phyloP scores from a whole-genome alignment of 805 yeast genomes.

The Ogataea ramenticola region DNA sequence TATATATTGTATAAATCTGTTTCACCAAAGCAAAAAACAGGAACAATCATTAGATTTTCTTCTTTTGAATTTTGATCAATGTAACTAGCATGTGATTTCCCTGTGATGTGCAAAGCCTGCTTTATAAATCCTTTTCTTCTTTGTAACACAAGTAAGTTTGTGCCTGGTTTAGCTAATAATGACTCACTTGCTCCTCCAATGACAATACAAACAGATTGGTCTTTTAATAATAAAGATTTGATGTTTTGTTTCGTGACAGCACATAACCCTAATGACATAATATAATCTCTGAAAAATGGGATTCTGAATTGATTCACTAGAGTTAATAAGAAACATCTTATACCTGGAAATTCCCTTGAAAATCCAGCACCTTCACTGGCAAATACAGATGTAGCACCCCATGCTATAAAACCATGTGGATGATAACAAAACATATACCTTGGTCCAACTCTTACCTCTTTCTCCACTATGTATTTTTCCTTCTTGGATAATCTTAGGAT shows the following conservation, averaged over 20 bases:
- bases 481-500: background rate
- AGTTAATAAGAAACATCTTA: slow-evolving; percentile 73
- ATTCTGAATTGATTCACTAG: slow-evolving; percentile 73
- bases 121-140: slow-evolving; percentile 85
- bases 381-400: slow-evolving; percentile 82
- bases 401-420: slow-evolving; percentile 93
- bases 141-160: slow-evolving; percentile 62
- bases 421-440: slow-evolving; percentile 87
- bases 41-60: slow-evolving; percentile 76
- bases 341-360: slow-evolving; percentile 69
- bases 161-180: slow-evolving; percentile 54
- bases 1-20: slow-evolving; percentile 47
- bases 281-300: slow-evolving; percentile 83
- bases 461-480: slow-evolving; percentile 4
- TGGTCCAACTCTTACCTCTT: slow-evolving; percentile 47
- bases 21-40: slow-evolving; percentile 89
- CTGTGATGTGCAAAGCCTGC: slow-evolving; percentile 59
- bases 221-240: slow-evolving; percentile 49
- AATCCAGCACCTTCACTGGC: slow-evolving; percentile 78
- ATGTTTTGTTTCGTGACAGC: slow-evolving; percentile 77
- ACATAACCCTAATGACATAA: slow-evolving; percentile 73
- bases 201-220: slow-evolving; percentile 79
- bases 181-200: slow-evolving; percentile 96
- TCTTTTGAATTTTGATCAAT: slow-evolving; percentile 1
- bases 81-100: slow-evolving; percentile 5